Conservation (phyloP, 371 early-diverging fungal species). For the Lichtheimia ramosa region DNA sequence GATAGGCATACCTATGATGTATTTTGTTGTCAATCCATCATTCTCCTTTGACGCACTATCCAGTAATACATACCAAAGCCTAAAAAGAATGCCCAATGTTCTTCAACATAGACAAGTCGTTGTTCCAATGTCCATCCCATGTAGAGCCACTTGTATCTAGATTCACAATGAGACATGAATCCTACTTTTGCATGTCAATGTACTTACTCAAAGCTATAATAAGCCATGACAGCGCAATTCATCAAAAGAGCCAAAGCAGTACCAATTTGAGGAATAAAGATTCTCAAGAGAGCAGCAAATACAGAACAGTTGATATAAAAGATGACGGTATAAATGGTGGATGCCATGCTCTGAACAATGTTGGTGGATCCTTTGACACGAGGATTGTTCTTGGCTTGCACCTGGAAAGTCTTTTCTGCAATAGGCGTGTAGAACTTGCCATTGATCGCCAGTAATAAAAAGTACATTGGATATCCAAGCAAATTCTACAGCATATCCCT, state of each 20-base stretch:
- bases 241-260: conserved; percentile 32
- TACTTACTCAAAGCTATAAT: conserved; percentile 57
- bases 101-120: conserved; percentile 50
- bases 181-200: neutral
- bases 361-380: conserved; percentile 14
- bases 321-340: conserved; percentile 35
- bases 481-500: conserved; percentile 22
- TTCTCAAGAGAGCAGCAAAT: conserved; percentile 28
- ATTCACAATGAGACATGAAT: neutral
- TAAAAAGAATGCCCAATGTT: conserved; percentile 56
- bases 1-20: conserved; percentile 28
- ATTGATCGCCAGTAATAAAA: conserved; percentile 42
- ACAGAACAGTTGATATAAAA: conserved; percentile 47
- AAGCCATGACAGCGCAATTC: conserved; percentile 49
- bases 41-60: neutral
- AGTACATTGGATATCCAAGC: conserved; percentile 51
- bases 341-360: conserved; percentile 22
- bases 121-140: conserved; percentile 50
- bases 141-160: conserved; percentile 54
- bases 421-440: conserved; percentile 42
- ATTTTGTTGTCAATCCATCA: neutral
- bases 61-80: conserved; percentile 48
- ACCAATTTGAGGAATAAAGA: conserved; percentile 39
- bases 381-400: conserved; percentile 20
- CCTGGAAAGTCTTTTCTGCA: conserved; percentile 37